Evolutionary conservation across 2,329 filamentous ascomycete species (phyloP).

Genomic region (Phialophora macrospora): DNA sequence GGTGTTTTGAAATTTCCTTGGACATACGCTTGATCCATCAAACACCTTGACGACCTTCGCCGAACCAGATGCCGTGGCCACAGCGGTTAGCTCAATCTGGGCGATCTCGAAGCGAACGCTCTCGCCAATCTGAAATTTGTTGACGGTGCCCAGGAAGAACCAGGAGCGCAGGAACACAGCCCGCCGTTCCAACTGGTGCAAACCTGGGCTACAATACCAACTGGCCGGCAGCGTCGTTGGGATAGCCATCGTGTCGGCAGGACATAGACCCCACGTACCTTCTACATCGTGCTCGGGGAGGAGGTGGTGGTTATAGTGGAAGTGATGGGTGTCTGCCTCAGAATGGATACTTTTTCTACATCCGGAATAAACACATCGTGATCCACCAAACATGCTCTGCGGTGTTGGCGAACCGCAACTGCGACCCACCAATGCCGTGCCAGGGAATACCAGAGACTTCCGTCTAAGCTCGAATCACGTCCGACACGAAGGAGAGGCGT

Average conservation of each 20-base stretch:
- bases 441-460: not conserved
- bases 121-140: constrained; percentile 13
- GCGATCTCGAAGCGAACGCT: not conserved
- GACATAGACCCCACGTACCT: not conserved
- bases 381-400: not conserved
- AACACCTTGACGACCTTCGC: not conserved
- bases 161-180: not conserved
- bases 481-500: not conserved
- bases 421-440: not conserved
- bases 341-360: constrained; percentile 1
- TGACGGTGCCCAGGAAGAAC: constrained; percentile 16
- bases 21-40: not conserved
- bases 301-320: not conserved
- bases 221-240: not conserved
- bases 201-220: not conserved
- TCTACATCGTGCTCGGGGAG: not conserved
- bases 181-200: constrained; percentile 1
- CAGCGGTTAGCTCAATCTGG: constrained; percentile 31
- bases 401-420: not conserved
- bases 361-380: not conserved
- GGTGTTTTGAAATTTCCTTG: not conserved
- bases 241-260: not conserved
- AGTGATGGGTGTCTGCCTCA: not conserved
- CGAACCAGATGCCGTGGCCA: not conserved
- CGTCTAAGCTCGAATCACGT: not conserved